Percentiles rank a stretch among this genome's conserved stretches.
These are phyloP conservation scores for Leishmania lainsoni DNA, from an alignment of 208 protist genomes.

Conservation along the genomic window DNA sequence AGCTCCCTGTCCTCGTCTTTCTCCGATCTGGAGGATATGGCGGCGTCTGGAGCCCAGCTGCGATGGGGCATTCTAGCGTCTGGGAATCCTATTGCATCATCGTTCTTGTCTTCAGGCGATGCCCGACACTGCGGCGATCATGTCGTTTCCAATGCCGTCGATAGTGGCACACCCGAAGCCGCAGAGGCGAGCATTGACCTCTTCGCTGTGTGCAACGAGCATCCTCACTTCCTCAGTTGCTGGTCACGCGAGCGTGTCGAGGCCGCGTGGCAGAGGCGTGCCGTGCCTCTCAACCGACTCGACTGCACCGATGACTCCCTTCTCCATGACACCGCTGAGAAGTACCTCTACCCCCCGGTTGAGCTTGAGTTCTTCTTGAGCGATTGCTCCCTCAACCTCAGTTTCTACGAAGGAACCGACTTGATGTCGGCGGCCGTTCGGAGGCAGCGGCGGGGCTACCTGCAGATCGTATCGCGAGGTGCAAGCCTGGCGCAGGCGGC, in stretches of 20 bases:
- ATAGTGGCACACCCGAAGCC: background rate
- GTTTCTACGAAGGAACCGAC: slow-evolving; percentile 59
- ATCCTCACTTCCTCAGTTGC: slow-evolving; percentile 36
- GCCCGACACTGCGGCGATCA: background rate
- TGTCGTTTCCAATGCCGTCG: background rate
- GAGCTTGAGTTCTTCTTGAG: slow-evolving; percentile 45
- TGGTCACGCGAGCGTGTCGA: slow-evolving; percentile 31
- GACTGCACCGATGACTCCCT: slow-evolving; percentile 32
- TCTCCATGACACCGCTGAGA: slow-evolving; percentile 30
- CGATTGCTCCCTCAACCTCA: slow-evolving; percentile 42
- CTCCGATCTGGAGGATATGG: slow-evolving; percentile 31
- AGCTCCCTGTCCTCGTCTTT: slow-evolving; percentile 30
- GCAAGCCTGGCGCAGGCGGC: slow-evolving; percentile 12
- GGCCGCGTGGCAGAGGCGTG: slow-evolving; percentile 14
- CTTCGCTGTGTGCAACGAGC: slow-evolving; percentile 14
- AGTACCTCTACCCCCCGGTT: slow-evolving; percentile 35
- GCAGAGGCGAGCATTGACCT: slow-evolving; percentile 15
- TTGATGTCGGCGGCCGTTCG: slow-evolving; percentile 38
- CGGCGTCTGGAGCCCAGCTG: slow-evolving; percentile 9
- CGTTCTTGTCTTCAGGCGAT: background rate
- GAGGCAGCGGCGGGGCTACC: slow-evolving; percentile 30
- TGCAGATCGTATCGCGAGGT: slow-evolving; percentile 29
- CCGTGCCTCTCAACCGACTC: slow-evolving; percentile 22
- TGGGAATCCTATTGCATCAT: background rate
- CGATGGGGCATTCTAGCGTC: slow-evolving; percentile 20